Conservation (phyloP, 345 rosid genomes). For the Salix koriyanagi region DNA sequence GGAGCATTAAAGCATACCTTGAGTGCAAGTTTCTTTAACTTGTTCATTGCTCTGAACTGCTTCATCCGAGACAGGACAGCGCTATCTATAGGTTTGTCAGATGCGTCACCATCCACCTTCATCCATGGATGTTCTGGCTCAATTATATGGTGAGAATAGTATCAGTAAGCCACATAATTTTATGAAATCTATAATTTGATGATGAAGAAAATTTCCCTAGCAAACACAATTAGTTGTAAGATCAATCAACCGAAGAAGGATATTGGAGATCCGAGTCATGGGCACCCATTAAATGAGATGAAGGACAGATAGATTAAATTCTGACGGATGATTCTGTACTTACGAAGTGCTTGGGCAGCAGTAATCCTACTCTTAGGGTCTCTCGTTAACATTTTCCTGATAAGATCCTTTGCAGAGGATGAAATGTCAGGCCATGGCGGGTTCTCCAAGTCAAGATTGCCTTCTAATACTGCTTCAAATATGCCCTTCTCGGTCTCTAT, state of each 20-base stretch:
- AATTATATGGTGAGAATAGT: neutral
- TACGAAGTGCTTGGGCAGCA: slow-evolving; percentile 28
- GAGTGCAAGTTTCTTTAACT: slow-evolving; percentile 30
- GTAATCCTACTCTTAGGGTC: slow-evolving; percentile 28
- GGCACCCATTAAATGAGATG: neutral
- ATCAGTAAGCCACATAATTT: neutral
- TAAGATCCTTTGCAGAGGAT: slow-evolving; percentile 24
- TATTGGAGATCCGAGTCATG: neutral
- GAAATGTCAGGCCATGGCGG: slow-evolving; percentile 32
- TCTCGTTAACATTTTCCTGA: slow-evolving; percentile 23
- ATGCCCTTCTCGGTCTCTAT: slow-evolving; percentile 28
- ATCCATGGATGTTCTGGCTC: slow-evolving; percentile 34
- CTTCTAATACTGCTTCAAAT: slow-evolving; percentile 18
- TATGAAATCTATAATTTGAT: neutral
- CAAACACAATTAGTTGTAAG: neutral
- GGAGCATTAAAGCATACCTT: slow-evolving; percentile 9
- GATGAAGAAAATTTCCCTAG: neutral
- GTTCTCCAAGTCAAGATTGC: slow-evolving; percentile 18
- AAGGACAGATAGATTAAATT: neutral
- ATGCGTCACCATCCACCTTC: slow-evolving; percentile 21
- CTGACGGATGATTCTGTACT: neutral
- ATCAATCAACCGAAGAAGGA: neutral
- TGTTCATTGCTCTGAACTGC: slow-evolving; percentile 36
- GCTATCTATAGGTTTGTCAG: slow-evolving; percentile 21
- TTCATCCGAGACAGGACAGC: slow-evolving; percentile 25